A percentile compares a stretch with the other conserved stretches of the same genome.
Conservation (phyloP, 805 yeast species). For the Candida nitratophila region DNA sequence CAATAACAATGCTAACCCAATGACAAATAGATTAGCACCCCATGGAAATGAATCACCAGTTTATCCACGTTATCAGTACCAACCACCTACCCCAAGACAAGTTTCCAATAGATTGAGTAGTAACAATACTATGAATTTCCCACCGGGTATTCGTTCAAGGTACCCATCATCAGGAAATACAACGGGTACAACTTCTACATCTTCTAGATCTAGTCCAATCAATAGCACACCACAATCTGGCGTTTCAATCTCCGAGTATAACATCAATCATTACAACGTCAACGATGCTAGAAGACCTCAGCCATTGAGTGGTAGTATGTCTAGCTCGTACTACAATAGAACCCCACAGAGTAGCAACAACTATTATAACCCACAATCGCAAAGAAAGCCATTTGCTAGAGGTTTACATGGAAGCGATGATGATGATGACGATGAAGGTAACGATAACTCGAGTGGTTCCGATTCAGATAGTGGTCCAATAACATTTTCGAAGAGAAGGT, state of each 20-base stretch:
- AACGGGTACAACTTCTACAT: neutral
- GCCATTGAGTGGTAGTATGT: neutral
- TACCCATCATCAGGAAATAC: neutral
- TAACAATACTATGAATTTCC: neutral
- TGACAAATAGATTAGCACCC: neutral
- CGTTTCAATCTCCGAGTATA: conserved; percentile 19
- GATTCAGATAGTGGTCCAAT: conserved; percentile 2
- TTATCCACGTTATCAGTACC: conserved; percentile 5
- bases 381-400: conserved; percentile 9
- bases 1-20: neutral
- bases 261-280: conserved; percentile 7
- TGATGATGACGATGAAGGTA: neutral
- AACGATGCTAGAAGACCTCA: conserved; percentile 6
- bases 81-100: neutral
- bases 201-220: neutral
- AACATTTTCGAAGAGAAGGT: neutral
- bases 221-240: conserved; percentile 8
- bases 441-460: conserved; percentile 2
- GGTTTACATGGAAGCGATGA: conserved; percentile 6
- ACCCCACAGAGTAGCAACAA: no score
- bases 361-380: neutral
- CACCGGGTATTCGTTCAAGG: neutral
- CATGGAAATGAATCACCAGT: conserved; percentile 1
- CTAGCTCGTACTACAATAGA: neutral
- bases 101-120: neutral